These are phyloP conservation scores for Sugiyamaella qingdaonensis DNA, from an alignment of 805 yeast genomes.

Conservation along the genomic window DNA sequence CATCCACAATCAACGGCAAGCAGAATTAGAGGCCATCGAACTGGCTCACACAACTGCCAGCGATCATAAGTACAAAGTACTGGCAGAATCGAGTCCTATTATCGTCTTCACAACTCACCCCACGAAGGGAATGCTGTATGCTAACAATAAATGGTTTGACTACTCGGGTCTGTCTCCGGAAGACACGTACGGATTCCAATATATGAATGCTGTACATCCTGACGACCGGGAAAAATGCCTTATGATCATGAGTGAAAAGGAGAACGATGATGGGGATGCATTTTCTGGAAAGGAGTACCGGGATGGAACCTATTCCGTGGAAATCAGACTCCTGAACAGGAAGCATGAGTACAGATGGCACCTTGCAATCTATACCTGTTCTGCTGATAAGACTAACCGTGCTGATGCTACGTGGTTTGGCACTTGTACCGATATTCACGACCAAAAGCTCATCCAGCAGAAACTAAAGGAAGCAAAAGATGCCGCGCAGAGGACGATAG, in stretches of 20 bases:
- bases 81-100: conserved; percentile 32
- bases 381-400: conserved; percentile 18
- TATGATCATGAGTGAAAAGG: conserved; percentile 16
- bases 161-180: conserved; percentile 28
- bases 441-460: conserved; percentile 32
- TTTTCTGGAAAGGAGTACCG: conserved; percentile 11
- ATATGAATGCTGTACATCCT: conserved; percentile 29
- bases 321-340: conserved; percentile 26
- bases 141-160: conserved; percentile 31
- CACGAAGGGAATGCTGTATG: conserved; percentile 28
- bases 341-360: conserved; percentile 32
- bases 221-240: conserved; percentile 28
- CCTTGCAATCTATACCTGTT: conserved; percentile 25
- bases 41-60: conserved; percentile 29
- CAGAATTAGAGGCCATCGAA: conserved; percentile 28
- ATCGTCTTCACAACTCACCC: conserved; percentile 31
- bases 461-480: conserved; percentile 33
- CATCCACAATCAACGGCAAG: conserved; percentile 31
- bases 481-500: conserved; percentile 34
- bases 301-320: conserved; percentile 19
- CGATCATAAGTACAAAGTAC: conserved; percentile 29
- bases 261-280: conserved; percentile 6
- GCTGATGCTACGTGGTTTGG: conserved; percentile 30
- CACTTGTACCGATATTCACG: conserved; percentile 33
- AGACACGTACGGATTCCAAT: conserved; percentile 28